Base-by-base conservation (phyloP, 331 rosid species). In the Erythrophleum ivorense region DNA sequence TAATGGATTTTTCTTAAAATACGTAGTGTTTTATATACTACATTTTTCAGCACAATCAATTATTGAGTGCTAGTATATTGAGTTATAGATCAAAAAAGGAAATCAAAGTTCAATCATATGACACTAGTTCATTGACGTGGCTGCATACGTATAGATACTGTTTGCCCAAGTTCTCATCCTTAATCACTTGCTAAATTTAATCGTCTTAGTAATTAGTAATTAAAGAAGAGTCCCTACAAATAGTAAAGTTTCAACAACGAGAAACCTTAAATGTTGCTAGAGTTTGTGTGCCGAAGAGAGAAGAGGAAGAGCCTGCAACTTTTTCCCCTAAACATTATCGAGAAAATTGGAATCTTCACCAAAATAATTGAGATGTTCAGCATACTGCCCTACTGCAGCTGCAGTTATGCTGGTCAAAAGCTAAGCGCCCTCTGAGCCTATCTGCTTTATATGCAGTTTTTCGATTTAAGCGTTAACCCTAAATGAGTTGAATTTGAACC, bases 321-420 rank as follows among this genome's bases (percentile, higher is more conserved):
- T 63, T 31, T 31, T 31, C 18, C 73, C 34, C 79, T 68, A 70
- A 83, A 78, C 73, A 76, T 76, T 69, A 16, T 77, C 85, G 38
- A 79, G 57, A 75, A 85, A 80, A 79, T n/a, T 60, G 91, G 87
- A 83, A 88, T 76, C 85, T 83, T 76, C 66, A 41, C 52, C 86
- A 60, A 81, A 90, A 90, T 90, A 88, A 88, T 88, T 80, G 90
- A 84, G 84, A 72, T 54, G 78, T 77, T 81, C 55, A 59, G 67
- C 48, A 78, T 79, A 81, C 82, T 76, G 83, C 80, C 33, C 33
- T 34, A 63, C 19, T 63, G 43, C 46, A 5, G 18, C 41, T 62
- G 41, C 68, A 31, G 68, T 62, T 63, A 31, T 33, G 33, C 46
- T 63, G 73, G 80, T 64, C 77, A 83, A 87, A 88, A 84, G 85